These are phyloP conservation scores for Fomitopsis pulvina DNA, from an alignment of 768 basidiomycete species.

Conservation along the genomic window DNA sequence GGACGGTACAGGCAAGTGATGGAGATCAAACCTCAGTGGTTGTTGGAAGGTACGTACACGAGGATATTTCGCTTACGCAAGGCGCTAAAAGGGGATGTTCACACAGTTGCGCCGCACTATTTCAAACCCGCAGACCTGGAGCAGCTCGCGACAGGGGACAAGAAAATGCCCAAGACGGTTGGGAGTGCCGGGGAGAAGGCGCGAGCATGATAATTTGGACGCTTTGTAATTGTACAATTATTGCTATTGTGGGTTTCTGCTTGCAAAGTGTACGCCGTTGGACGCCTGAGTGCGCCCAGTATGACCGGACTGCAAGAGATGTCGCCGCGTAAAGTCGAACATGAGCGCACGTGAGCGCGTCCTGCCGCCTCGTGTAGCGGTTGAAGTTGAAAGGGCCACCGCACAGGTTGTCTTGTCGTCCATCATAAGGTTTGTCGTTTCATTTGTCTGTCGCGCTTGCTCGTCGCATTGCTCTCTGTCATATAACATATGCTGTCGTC, in stretches of 20 bases:
- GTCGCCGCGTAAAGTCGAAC: neutral
- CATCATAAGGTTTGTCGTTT: constrained; percentile 1
- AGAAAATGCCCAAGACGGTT: constrained; percentile 90
- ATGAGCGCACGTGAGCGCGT: constrained; percentile 4
- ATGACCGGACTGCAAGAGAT: too few species aligned
- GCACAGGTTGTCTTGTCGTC: neutral
- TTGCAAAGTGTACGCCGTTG: too few species aligned
- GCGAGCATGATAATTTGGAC: neutral
- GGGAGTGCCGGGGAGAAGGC: constrained; percentile 25
- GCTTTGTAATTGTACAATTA: constrained; percentile 4
- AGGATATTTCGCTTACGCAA: neutral
- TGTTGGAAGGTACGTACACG: constrained; percentile 68
- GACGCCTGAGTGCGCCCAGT: too few species aligned
- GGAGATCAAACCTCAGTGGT: constrained; percentile 96
- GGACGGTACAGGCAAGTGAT: constrained; percentile 67
- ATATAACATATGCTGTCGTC: neutral
- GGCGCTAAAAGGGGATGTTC: constrained; percentile 5
- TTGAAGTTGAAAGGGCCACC: constrained; percentile 1
- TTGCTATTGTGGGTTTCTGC: too few species aligned
- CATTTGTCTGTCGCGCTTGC: neutral
- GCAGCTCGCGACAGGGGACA: constrained; percentile 72
- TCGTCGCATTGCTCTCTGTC: neutral
- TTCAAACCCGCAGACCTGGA: constrained; percentile 85
- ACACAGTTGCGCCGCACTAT: constrained; percentile 88
- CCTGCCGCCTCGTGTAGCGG: constrained; percentile 4